These are phyloP conservation scores for Gymnopilus junonius DNA, from an alignment of 768 basidiomycete genomes.

Conservation along the genomic window DNA sequence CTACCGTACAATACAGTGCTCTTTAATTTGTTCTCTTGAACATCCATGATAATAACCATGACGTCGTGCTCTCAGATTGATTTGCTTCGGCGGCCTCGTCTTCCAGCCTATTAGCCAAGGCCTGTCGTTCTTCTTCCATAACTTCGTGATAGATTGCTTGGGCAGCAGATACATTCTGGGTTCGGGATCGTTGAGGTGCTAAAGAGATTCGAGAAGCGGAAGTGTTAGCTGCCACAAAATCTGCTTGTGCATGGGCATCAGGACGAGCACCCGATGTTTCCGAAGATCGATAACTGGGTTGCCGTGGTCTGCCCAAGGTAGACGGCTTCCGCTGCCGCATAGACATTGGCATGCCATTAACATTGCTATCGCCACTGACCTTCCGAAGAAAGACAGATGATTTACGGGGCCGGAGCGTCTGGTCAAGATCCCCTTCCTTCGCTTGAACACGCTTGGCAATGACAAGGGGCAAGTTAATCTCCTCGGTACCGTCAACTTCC, in stretches of 20 bases:
- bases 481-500: constrained; percentile 58
- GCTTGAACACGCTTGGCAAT: constrained; percentile 57
- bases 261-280: constrained; percentile 44
- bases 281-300: constrained; percentile 31
- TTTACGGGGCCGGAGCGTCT: constrained; percentile 41
- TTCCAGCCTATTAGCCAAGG: constrained; percentile 53
- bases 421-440: constrained; percentile 51
- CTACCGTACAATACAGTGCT: constrained; percentile 5
- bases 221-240: constrained; percentile 40
- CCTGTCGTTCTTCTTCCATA: constrained; percentile 70
- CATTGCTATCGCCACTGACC: constrained; percentile 36
- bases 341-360: constrained; percentile 25
- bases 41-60: constrained; percentile 73
- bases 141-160: constrained; percentile 72
- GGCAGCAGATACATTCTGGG: constrained; percentile 55
- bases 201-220: constrained; percentile 43
- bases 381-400: constrained; percentile 45
- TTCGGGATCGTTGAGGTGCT: constrained; percentile 28
- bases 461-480: constrained; percentile 61
- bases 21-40: constrained; percentile 45
- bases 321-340: constrained; percentile 32
- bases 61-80: constrained; percentile 47
- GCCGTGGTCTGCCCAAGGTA: constrained; percentile 25
- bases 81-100: constrained; percentile 52
- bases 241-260: constrained; percentile 49